Evolutionary conservation across 1,139 yeast genomes (phyloP), one percentile per base, ranked within the genome.

Genomic region (Suhomyces guaymorum): DNA sequence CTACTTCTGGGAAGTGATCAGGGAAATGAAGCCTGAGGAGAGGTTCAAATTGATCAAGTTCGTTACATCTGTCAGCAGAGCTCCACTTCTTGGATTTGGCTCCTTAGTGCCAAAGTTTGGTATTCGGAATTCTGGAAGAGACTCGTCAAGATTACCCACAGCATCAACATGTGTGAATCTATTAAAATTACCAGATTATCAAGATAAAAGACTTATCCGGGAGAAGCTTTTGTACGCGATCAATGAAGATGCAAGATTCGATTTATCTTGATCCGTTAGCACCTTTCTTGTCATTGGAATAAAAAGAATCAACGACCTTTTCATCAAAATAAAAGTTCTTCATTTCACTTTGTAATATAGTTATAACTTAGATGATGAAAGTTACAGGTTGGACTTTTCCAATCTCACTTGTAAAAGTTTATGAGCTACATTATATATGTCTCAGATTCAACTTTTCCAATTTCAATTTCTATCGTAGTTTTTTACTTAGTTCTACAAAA

Each of bases 161-260:
- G 86, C 97, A 0, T 80, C 96, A 0, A 92, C 99, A 0, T 92
- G 98, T 66, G 88, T 89, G 17, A 94, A 92, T 54, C 59, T 92
- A 40, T 66, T 92, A 42, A 89, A 85, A 52, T 59, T 94, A 26
- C 98, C 98, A 0, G 84, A 87, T 54, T 92, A 92, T 56, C 62
- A 65, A 43, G 67, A 83, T 50, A 85, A 81, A 53, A 60, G 67
- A 29, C 33, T 73, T 3, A 61, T 92, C 32, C 70, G 73, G 38
- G 61, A 72, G 35, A 90, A 89, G 54, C 59, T 92, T 33, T 55
- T 87, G 21, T 86, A 84, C 54, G 80, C 95, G 1, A 88, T 92
- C 32, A 77, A 78, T 39, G 73, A 89, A 0, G 88, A 80, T 8
- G 89, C 96, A 1, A 86, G 97, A 2, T 90, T 90, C 59, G 97